Conservation (phyloP, 257 asterid genomes). For the Nicotiana undulata region DNA sequence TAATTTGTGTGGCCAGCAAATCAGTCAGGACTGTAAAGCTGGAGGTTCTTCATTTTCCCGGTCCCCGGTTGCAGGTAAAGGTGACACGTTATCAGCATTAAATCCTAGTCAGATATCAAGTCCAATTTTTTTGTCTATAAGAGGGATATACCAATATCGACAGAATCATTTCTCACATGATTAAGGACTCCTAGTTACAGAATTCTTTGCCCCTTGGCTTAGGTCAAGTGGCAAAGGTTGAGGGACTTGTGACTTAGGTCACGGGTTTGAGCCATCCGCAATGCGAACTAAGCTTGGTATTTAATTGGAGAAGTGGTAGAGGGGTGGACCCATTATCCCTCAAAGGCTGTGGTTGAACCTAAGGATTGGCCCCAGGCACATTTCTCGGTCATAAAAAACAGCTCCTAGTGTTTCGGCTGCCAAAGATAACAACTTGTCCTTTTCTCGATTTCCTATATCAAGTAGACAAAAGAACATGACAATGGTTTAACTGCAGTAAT, state of each 20-base stretch:
- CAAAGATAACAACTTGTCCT: background rate
- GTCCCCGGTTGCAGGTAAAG: slow-evolving; percentile 46
- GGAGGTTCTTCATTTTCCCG: slow-evolving; percentile 38
- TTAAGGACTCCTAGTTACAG: background rate
- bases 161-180: background rate
- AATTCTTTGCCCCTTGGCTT: background rate
- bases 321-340: background rate
- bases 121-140: background rate
- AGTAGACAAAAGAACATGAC: background rate
- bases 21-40: slow-evolving; percentile 41
- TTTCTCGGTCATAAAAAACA: background rate
- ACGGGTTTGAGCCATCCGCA: background rate
- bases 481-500: background rate
- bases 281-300: background rate
- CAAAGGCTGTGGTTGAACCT: background rate
- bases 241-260: background rate
- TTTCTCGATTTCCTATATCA: background rate
- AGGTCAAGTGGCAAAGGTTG: background rate
- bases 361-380: background rate
- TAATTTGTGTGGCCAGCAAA: slow-evolving; percentile 83
- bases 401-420: background rate
- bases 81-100: background rate
- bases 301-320: background rate
- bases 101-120: background rate
- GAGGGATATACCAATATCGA: background rate